phyloP scores from a whole-genome alignment of 257 asterid genomes.

The Solanum clarkiae region DNA sequence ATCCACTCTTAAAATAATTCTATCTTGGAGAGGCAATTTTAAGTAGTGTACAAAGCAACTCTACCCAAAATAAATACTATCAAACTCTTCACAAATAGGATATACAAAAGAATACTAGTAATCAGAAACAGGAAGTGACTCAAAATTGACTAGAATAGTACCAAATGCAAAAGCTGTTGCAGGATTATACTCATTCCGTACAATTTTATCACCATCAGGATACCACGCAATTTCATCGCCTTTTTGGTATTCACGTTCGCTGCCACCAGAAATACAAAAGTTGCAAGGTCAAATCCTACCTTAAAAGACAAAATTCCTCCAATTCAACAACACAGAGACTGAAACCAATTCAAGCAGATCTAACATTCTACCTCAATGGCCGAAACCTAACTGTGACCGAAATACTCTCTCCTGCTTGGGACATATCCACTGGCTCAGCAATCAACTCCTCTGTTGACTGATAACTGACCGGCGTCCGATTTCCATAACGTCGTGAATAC shows the following conservation, averaged over 20 bases:
- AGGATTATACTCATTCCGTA: conserved; percentile 82
- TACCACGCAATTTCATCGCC: conserved; percentile 96
- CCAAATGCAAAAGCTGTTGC: conserved; percentile 89
- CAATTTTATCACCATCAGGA: conserved; percentile 74
- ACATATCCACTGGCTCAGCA: conserved; percentile 45
- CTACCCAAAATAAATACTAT: neutral
- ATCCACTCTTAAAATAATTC: neutral
- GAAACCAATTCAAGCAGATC: conserved; percentile 43
- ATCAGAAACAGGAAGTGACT: neutral
- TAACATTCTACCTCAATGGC: conserved; percentile 72
- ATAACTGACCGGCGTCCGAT: conserved; percentile 46
- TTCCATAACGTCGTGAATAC: conserved; percentile 20
- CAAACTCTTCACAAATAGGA: neutral
- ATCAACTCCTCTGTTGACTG: conserved; percentile 55
- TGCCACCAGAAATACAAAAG: conserved; percentile 25
- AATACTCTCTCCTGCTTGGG: conserved; percentile 84
- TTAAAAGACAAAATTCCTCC: neutral
- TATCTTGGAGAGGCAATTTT: neutral
- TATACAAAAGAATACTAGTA: neutral
- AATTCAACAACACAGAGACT: conserved; percentile 13
- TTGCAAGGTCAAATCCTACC: conserved; percentile 25
- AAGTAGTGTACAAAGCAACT: neutral
- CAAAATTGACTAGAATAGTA: conserved; percentile 13
- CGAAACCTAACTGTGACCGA: conserved; percentile 94
- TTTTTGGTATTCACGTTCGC: conserved; percentile 84